Evolutionary conservation across 2,329 filamentous ascomycete genomes (phyloP).

Genomic region (Ophiosphaerella korrae): DNA sequence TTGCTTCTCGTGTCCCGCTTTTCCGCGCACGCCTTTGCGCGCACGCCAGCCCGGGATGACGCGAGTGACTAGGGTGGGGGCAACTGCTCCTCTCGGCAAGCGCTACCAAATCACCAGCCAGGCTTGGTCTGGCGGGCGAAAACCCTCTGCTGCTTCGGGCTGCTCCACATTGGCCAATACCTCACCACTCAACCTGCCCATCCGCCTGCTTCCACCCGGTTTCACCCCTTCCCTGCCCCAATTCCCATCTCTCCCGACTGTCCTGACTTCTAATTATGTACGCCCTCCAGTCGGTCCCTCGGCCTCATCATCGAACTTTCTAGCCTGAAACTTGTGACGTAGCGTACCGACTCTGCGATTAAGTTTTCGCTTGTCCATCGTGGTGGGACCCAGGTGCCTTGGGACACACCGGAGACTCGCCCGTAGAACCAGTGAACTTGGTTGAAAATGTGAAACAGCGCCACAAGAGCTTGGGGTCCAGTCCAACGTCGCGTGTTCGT

Average conservation of each 20-base stretch:
- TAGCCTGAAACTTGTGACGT: neutral
- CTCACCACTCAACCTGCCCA: slow-evolving; percentile 1
- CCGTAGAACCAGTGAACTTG: neutral
- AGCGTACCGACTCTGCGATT: slow-evolving; percentile 9
- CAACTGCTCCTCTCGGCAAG: slow-evolving; percentile 25
- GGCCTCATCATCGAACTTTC: neutral
- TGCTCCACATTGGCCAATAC: neutral
- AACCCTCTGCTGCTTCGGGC: slow-evolving; percentile 22
- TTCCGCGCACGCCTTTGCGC: slow-evolving; percentile 20
- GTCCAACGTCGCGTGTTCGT: neutral
- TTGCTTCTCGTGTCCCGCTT: slow-evolving; percentile 11
- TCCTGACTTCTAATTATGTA: no score
- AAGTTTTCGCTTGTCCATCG: slow-evolving; percentile 19
- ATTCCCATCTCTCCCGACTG: no score
- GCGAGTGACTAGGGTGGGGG: slow-evolving; percentile 12
- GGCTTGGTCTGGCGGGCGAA: slow-evolving; percentile 1
- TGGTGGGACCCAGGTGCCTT: slow-evolving; percentile 7
- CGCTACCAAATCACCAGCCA: slow-evolving; percentile 14
- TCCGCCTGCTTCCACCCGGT: slow-evolving; percentile 2
- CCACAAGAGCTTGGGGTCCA: neutral
- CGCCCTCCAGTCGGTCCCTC: no score
- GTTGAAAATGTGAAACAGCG: neutral
- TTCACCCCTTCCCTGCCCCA: neutral
- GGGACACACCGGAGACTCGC: slow-evolving; percentile 4
- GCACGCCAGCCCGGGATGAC: slow-evolving; percentile 19